phyloP scores from a whole-genome alignment of 768 basidiomycete genomes.

The Guyanaporus albipodus region DNA sequence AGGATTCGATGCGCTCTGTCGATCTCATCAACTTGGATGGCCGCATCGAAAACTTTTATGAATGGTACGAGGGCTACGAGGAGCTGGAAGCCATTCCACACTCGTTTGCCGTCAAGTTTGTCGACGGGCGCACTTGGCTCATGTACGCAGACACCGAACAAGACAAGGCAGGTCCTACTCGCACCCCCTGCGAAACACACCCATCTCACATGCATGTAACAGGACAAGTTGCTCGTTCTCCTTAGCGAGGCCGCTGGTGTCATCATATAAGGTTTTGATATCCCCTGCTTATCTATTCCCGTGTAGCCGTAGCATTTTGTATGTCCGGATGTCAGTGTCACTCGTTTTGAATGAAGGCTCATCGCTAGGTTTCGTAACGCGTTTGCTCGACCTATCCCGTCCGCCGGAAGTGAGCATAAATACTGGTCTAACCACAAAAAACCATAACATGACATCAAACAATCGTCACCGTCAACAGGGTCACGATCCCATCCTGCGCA shows the following conservation, averaged over 20 bases:
- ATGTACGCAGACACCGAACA: conserved; percentile 60
- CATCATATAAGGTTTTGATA: conserved; percentile 22
- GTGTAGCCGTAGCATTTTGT: conserved; percentile 18
- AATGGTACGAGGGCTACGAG: conserved; percentile 67
- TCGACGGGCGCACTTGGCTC: conserved; percentile 47
- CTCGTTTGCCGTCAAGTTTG: conserved; percentile 65
- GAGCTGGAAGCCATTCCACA: conserved; percentile 61
- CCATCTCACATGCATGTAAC: conserved; percentile 1
- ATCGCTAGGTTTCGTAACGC: background rate
- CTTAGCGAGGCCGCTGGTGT: conserved; percentile 29
- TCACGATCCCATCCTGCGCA: conserved; percentile 54
- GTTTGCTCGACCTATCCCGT: background rate
- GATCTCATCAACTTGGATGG: conserved; percentile 45
- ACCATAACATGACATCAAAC: conserved; percentile 13
- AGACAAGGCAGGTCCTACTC: conserved; percentile 46
- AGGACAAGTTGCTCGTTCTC: conserved; percentile 28
- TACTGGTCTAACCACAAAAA: too few species aligned
- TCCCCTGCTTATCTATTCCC: conserved; percentile 6
- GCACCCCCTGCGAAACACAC: background rate
- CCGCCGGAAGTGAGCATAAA: too few species aligned
- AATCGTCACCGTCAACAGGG: conserved; percentile 51
- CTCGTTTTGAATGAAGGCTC: conserved; percentile 4
- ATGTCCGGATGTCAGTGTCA: conserved; percentile 6
- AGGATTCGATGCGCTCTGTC: conserved; percentile 30
- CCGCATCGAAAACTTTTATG: conserved; percentile 44